Conservation (phyloP, 2,329 filamentous ascomycete species). For the Acrodontium crateriforme region DNA sequence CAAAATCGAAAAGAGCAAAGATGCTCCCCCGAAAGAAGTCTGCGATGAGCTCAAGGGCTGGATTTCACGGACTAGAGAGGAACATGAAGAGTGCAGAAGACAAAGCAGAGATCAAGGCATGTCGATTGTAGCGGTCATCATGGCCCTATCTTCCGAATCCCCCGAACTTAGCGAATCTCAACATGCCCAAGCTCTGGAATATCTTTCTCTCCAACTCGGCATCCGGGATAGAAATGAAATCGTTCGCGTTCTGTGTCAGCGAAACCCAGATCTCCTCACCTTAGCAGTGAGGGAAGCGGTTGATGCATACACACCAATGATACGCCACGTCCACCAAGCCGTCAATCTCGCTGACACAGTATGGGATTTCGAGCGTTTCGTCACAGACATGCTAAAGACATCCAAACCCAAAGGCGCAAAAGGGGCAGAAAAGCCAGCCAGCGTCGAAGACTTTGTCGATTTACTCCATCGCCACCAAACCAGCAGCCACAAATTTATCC, state of each 20-base stretch:
- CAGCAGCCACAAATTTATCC: constrained; percentile 55
- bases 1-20: constrained; percentile 49
- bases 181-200: constrained; percentile 53
- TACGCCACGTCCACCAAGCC: constrained; percentile 55
- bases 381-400: constrained; percentile 55
- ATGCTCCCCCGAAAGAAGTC: constrained; percentile 45
- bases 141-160: constrained; percentile 35
- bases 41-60: constrained; percentile 48
- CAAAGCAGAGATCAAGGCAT: constrained; percentile 38
- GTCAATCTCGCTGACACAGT: constrained; percentile 59
- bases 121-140: constrained; percentile 55
- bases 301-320: constrained; percentile 58
- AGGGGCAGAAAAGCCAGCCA: constrained; percentile 31
- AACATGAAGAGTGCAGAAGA: constrained; percentile 46
- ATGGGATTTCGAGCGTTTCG: constrained; percentile 51
- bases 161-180: constrained; percentile 42
- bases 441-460: constrained; percentile 58
- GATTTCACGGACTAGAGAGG: constrained; percentile 36
- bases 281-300: constrained; percentile 51
- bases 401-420: constrained; percentile 23
- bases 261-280: constrained; percentile 60
- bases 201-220: constrained; percentile 56
- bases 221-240: constrained; percentile 63
- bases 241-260: constrained; percentile 50
- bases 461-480: constrained; percentile 51